These are phyloP conservation scores for Viola odorata DNA, from an alignment of 345 rosid genomes.

Conservation along the genomic window DNA sequence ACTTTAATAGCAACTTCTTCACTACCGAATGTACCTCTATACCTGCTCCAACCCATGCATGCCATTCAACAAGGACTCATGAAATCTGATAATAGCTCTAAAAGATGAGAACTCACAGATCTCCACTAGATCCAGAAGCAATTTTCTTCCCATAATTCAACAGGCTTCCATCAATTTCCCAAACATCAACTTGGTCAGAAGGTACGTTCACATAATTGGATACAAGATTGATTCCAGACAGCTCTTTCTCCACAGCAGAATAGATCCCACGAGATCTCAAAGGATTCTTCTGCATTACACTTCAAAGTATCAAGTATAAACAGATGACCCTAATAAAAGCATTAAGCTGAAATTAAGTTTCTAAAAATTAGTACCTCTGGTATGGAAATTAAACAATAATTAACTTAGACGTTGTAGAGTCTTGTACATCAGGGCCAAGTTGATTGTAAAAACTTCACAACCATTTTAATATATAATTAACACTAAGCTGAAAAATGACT, in stretches of 20 bases:
- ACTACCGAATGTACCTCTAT: slow-evolving; percentile 27
- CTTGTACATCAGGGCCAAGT: no score
- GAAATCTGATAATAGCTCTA: neutral
- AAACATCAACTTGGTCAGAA: slow-evolving; percentile 38
- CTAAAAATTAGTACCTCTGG: neutral
- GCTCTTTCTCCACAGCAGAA: slow-evolving; percentile 27
- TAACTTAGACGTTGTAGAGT: neutral
- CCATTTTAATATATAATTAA: no score
- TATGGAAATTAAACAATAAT: neutral
- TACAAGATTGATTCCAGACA: slow-evolving; percentile 20
- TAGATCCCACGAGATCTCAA: slow-evolving; percentile 18
- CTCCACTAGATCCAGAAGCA: slow-evolving; percentile 39
- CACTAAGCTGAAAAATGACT: no score
- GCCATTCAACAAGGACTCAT: neutral
- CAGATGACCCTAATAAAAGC: slow-evolving; percentile 1
- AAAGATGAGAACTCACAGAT: slow-evolving; percentile 32
- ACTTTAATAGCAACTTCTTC: slow-evolving; percentile 41
- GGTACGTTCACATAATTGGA: slow-evolving; percentile 28
- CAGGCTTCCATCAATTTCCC: slow-evolving; percentile 52
- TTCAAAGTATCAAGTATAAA: slow-evolving; percentile 26
- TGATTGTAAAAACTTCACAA: no score
- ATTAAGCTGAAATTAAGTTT: neutral
- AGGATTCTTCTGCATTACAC: slow-evolving; percentile 39
- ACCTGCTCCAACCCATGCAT: slow-evolving; percentile 18
- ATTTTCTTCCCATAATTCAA: slow-evolving; percentile 29